Conservation (phyloP, 139 green algal species). For the Haematococcus lacustris region DNA sequence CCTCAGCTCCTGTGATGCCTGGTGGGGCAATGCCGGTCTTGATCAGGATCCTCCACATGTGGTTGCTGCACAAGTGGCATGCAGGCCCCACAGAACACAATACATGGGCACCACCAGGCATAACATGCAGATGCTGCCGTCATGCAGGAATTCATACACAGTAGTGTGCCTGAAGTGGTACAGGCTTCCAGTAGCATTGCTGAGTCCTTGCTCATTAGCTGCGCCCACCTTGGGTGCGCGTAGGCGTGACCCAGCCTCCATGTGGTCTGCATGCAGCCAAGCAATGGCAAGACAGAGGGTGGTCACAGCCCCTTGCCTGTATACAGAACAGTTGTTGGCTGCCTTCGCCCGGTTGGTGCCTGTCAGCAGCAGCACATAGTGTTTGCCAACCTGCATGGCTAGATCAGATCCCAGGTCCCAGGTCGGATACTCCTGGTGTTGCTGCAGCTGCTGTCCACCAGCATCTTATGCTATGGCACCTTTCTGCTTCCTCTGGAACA, state of each 20-base stretch:
- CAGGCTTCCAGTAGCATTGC: background rate
- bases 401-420: background rate
- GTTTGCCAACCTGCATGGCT: background rate
- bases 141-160: too few relatives aligned
- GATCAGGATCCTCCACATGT: conserved; percentile 62
- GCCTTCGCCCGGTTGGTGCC: background rate
- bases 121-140: too few relatives aligned
- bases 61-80: background rate
- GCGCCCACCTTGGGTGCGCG: background rate
- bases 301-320: too few relatives aligned
- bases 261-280: background rate
- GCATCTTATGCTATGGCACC: too few relatives aligned
- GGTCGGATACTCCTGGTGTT: too few relatives aligned
- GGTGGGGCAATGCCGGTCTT: conserved; percentile 53
- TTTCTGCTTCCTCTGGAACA: too few relatives aligned
- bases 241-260: background rate
- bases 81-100: background rate
- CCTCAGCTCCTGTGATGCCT: conserved; percentile 11
- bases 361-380: background rate
- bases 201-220: background rate
- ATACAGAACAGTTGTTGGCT: background rate
- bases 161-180: too few relatives aligned
- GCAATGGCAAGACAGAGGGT: too few relatives aligned
- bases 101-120: background rate
- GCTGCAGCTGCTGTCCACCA: too few relatives aligned